Base-by-base conservation (phyloP, 169 alveolate genomes). In the Fabrea salina region DNA sequence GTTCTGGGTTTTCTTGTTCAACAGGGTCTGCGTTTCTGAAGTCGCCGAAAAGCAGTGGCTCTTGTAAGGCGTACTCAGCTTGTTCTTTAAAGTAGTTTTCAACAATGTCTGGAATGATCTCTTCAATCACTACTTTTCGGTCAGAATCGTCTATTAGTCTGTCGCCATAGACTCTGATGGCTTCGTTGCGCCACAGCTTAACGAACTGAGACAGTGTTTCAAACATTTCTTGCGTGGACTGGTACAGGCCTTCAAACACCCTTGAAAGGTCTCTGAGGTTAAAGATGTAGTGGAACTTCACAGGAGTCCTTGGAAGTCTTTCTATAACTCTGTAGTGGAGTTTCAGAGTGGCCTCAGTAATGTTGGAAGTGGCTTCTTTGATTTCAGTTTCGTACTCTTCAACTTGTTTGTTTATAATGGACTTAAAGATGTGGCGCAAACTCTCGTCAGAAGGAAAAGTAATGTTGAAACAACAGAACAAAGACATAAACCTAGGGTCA, bases 101-200 rank as follows among this genome's bases (percentile, higher is more conserved):
- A n/a, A 96, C 71, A 33, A 89, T 79, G 39, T 58, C 76, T 50
- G 89, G 92, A 78, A 93, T 80, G 56, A 88, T 80, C 33, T 88
- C 79, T 22, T 85, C 95, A 19, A 58, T 81, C 33, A 93, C 96
- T 35, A 86, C 80, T 4, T 84, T 88, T 89, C 93, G 86, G 83
- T 96, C 99, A 33, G 86, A 86, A n/a, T 92, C 91, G 71, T 89
- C 93, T 49, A 95, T 91, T 37, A 96, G 92, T 78, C 97, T 91
- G 85, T 96, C 99, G 47, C 90, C 90, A 70, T 94, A 96, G 3
- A 96, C 99, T 54, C 99, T 85, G 35, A 90, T 88, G 75, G 95
- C 86, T 82, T 96, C 99, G 82, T 96, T 95, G 70, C 99, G 94
- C 99, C 99, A 97, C 61, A 97, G 67, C 83, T 97, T 94, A 30